Base-by-base conservation (phyloP, 208 protist species). In the Sergeia podlipaevii region DNA sequence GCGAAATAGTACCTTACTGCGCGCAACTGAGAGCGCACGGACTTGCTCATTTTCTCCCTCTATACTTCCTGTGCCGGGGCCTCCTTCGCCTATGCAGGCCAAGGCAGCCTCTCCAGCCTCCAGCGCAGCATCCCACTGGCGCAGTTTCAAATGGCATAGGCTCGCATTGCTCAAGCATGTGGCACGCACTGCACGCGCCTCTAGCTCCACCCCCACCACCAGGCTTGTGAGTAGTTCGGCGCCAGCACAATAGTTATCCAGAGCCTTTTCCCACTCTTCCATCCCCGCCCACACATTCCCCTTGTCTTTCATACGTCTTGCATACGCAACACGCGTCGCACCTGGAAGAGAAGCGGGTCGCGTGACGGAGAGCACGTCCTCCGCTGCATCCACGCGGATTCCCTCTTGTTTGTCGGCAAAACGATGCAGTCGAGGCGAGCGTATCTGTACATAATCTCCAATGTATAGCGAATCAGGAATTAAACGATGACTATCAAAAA, bases 321-420 rank as follows among this genome's bases (percentile, higher is more conserved):
- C 24, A 34, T 52, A 11, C 10, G 20, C 26, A 52, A n/a, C n/a
- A n/a, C n/a, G n/a, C n/a, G n/a, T n/a, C n/a, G n/a, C n/a, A n/a
- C n/a, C n/a, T n/a, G n/a, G n/a, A n/a, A n/a, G n/a, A n/a, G n/a
- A n/a, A n/a, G n/a, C n/a, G n/a, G n/a, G n/a, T n/a, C n/a, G n/a
- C n/a, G n/a, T n/a, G n/a, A n/a, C n/a, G n/a, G n/a, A n/a, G n/a
- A n/a, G 50, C 23, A 56, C 11, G 11, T 17, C 7, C n/a, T 15
- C 33, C 17, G 17, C 50, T 15, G 10, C 26, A 17, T 70, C 49
- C 13, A 71, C 23, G 23, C 59, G 59, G 13, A 68, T 44, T 8
- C 65, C 65, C 6, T 69, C 60, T 30, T 69, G 42, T 15, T 18
- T 29, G 33, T 71, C 65, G 23, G 54, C 6, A 36, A 69, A 71